A percentile compares a stretch with the other conserved stretches of the same genome.
phyloP scores from a whole-genome alignment of 768 basidiomycete genomes.

The Strobilomyces dryophilus region DNA sequence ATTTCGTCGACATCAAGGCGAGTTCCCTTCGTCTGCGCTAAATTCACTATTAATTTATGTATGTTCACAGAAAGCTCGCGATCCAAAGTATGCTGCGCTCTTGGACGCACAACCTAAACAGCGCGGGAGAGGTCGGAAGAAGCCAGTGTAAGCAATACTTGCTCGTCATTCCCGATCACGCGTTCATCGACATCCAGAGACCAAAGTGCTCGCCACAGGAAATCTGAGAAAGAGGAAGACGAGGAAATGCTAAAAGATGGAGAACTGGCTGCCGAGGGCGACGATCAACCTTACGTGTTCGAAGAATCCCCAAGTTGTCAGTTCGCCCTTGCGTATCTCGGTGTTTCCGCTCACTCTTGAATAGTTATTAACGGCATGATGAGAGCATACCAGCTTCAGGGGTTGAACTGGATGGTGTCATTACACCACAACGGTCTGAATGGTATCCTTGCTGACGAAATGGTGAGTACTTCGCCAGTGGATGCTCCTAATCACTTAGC shows the following conservation, averaged over 20 bases:
- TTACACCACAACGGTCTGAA: slow-evolving; percentile 95
- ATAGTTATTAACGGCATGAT: slow-evolving; percentile 85
- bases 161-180: background rate
- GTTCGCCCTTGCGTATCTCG: slow-evolving; percentile 10
- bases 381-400: slow-evolving; percentile 94
- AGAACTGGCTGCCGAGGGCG: slow-evolving; percentile 72
- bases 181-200: slow-evolving; percentile 45
- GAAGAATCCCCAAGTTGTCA: slow-evolving; percentile 90
- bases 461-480: slow-evolving; percentile 43
- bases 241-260: slow-evolving; percentile 90
- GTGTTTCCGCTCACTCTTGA: slow-evolving; percentile 2
- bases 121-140: slow-evolving; percentile 83
- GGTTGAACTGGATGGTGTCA: slow-evolving; percentile 96
- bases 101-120: slow-evolving; percentile 84
- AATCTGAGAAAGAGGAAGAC: slow-evolving; percentile 98
- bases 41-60: background rate
- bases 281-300: slow-evolving; percentile 91
- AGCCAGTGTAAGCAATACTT: slow-evolving; percentile 52
- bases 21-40: slow-evolving; percentile 6
- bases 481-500: background rate
- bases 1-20: slow-evolving; percentile 97
- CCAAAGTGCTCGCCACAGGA: slow-evolving; percentile 77
- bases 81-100: slow-evolving; percentile 72
- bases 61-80: slow-evolving; percentile 64
- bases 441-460: slow-evolving; percentile 96